These are phyloP conservation scores for Enterocytospora artemiae DNA, from an alignment of 371 early-diverging fungal species.

Conservation along the genomic window DNA sequence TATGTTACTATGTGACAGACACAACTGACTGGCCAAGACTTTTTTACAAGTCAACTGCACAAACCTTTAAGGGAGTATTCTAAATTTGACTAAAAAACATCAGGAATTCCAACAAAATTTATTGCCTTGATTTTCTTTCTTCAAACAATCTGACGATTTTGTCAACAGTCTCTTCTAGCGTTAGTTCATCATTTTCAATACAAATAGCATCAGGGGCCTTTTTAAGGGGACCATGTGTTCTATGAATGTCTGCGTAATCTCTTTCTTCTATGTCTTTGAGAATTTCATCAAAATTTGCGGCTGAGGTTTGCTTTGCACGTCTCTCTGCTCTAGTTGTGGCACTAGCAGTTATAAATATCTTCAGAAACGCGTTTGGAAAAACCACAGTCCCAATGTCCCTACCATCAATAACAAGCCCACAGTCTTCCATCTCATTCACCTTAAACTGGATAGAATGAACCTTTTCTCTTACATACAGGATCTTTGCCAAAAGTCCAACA, in stretches of 20 bases:
- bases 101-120: not conserved
- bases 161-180: constrained; percentile 67
- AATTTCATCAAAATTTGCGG: constrained; percentile 35
- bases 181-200: constrained; percentile 67
- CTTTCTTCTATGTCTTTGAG: constrained; percentile 57
- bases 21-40: too few species aligned
- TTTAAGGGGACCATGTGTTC: constrained; percentile 67
- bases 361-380: constrained; percentile 74
- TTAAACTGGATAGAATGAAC: constrained; percentile 62
- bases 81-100: not conserved
- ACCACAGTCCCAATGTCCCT: constrained; percentile 78
- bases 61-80: not conserved
- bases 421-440: constrained; percentile 54
- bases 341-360: constrained; percentile 71
- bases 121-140: constrained; percentile 60
- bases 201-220: constrained; percentile 70
- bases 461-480: constrained; percentile 61
- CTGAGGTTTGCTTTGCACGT: constrained; percentile 61
- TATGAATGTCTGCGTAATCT: constrained; percentile 67
- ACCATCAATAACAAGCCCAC: constrained; percentile 78
- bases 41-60: not conserved
- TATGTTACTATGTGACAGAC: too few species aligned
- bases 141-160: constrained; percentile 57
- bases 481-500: constrained; percentile 65
- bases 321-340: constrained; percentile 67